Percentiles rank a stretch among this genome's conserved stretches.
Evolutionary conservation across 805 yeast genomes (phyloP).

Genomic region (Wickerhamomyces xylosicus): DNA sequence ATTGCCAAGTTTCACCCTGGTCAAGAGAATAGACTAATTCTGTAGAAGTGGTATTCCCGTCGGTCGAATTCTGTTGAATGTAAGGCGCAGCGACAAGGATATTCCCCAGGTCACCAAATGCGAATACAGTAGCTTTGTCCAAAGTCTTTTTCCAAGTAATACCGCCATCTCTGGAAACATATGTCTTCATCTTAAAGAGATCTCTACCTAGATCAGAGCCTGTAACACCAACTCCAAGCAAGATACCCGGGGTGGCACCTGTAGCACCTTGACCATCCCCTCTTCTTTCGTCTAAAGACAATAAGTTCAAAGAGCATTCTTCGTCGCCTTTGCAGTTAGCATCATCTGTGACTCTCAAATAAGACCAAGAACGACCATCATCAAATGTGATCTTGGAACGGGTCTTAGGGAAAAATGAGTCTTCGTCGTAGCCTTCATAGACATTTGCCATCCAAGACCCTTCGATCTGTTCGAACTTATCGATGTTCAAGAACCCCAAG

Average conservation of each 20-base stretch:
- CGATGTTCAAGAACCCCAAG: conserved; percentile 24
- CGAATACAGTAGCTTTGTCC: conserved; percentile 40
- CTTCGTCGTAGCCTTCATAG: conserved; percentile 11
- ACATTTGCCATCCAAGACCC: conserved; percentile 53
- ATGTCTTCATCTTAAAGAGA: conserved; percentile 31
- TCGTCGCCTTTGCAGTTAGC: conserved; percentile 17
- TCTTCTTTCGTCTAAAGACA: conserved; percentile 23
- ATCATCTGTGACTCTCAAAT: conserved; percentile 18
- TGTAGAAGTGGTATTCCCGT: conserved; percentile 21
- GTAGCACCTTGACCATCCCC: conserved; percentile 19
- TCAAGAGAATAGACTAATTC: conserved; percentile 49
- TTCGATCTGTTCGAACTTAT: conserved; percentile 40
- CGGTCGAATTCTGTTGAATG: conserved; percentile 18
- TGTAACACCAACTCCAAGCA: conserved; percentile 31
- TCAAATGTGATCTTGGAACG: conserved; percentile 28
- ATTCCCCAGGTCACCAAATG: conserved; percentile 76
- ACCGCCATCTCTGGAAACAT: conserved; percentile 72
- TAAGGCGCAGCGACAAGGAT: conserved; percentile 44
- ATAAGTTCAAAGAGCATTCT: conserved; percentile 25
- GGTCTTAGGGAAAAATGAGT: conserved; percentile 10
- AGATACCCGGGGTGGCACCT: conserved; percentile 33
- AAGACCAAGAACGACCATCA: conserved; percentile 28
- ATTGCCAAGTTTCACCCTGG: conserved; percentile 61
- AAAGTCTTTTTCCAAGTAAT: conserved; percentile 51
- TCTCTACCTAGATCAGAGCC: conserved; percentile 16